Evolutionary conservation across 192 early-diverging fungal species (phyloP), one percentile per base, ranked within the genome.

Genomic region (Coemansia sp.): DNA sequence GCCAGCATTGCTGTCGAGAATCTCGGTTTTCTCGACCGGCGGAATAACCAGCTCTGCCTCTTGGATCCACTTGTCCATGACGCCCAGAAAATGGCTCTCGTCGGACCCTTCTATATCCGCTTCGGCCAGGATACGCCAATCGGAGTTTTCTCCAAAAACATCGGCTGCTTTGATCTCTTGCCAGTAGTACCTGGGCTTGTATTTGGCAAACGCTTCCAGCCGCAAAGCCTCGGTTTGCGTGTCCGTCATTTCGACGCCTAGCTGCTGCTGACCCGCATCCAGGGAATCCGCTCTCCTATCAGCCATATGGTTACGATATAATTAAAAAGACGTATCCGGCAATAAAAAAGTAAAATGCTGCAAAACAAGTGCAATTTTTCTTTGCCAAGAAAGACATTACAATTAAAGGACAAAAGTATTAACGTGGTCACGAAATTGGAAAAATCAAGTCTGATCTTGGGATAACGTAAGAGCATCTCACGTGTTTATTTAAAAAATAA

Each of bases 1-100:
- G 10, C 20, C 1, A 36, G 10, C 16, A 6, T 28, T 28, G 18
- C 32, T 32, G 9, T 55, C 62, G 5, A 64, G 13, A 23, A 79
- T 76, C 11, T 82, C 82, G 1, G 85, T 82, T 27, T 65, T 69
- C 35, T 82, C 65, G 23, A 90, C 65, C 0, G 88, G 88, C 28
- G 88, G 88, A 14, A 88, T 86, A 34, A 86, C 68, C 20, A 65
- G 66, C 39, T 86, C 82, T 18, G 88, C 84, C 20, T 85, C 83
- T 24, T 46, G 25, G 16, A 84, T 83, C 88, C 88, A 90, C 23
- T 79, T 82, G 24, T 79, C 74, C 70, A 81, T 51, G 24, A 81
- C 78, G 30, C 50, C 54, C 18, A 74, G 65, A 52, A 81, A 81
- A 20, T 81, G 72, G 0, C 46, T 22, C 13, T 67, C 72, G 28